These are phyloP conservation scores for Coemansia sp. DNA, from an alignment of 192 early-diverging fungal genomes.

Conservation along the genomic window DNA sequence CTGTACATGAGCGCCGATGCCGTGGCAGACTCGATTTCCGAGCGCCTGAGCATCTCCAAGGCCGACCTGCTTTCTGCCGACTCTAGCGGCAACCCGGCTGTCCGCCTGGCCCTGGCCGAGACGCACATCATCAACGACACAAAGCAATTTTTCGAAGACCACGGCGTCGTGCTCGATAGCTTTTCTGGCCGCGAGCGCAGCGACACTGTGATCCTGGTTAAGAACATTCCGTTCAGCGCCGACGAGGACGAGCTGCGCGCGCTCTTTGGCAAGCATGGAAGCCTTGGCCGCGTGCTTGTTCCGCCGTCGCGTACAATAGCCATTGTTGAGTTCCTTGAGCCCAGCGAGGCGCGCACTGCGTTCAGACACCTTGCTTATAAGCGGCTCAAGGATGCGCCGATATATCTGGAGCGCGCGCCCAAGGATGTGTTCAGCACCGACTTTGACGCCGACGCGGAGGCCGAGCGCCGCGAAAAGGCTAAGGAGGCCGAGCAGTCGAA, in stretches of 20 bases:
- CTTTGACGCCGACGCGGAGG: conserved; percentile 37
- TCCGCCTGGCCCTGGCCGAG: conserved; percentile 94
- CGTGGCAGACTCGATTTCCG: conserved; percentile 93
- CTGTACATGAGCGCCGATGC: conserved; percentile 96
- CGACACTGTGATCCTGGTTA: conserved; percentile 89
- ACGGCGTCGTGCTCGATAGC: conserved; percentile 76
- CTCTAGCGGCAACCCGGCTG: conserved; percentile 72
- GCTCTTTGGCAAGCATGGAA: conserved; percentile 86
- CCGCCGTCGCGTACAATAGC: conserved; percentile 92
- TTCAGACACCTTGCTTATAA: conserved; percentile 88
- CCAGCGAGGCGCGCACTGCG: conserved; percentile 84
- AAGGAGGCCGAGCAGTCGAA: conserved; percentile 39
- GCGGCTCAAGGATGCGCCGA: conserved; percentile 83
- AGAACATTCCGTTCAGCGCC: conserved; percentile 87
- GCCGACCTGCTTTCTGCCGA: conserved; percentile 88
- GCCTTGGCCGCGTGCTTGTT: conserved; percentile 82
- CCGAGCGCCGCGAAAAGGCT: conserved; percentile 33
- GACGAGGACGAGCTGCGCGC: conserved; percentile 76
- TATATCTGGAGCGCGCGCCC: conserved; percentile 95
- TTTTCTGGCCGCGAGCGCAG: conserved; percentile 79
- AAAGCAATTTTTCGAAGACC: conserved; percentile 83
- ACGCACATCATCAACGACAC: conserved; percentile 94
- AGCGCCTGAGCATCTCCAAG: conserved; percentile 84
- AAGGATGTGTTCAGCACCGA: conserved; percentile 70
- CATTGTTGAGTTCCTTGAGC: conserved; percentile 88